Conservation (phyloP, 2,329 filamentous ascomycete genomes). For the Trichoderma polysporum region DNA sequence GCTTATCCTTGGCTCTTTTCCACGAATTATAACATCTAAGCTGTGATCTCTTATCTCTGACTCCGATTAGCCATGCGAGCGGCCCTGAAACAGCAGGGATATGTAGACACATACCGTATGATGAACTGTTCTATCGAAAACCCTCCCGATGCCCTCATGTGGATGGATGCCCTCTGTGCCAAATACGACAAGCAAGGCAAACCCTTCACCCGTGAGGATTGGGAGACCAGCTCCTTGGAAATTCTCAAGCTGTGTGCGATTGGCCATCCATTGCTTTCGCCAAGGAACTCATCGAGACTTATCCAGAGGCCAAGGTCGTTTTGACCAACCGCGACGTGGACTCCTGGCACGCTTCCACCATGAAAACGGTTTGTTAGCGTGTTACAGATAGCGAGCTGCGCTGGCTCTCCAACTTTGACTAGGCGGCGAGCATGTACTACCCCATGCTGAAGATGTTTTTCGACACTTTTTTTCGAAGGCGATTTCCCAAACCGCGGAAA, state of each 20-base stretch:
- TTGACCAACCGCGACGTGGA: constrained; percentile 66
- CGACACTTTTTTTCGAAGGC: constrained; percentile 56
- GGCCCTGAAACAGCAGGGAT: constrained; percentile 65
- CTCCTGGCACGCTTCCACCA: constrained; percentile 53
- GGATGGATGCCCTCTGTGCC: constrained; percentile 66
- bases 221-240: constrained; percentile 66
- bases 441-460: constrained; percentile 71
- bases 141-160: constrained; percentile 60
- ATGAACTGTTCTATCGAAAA: constrained; percentile 67
- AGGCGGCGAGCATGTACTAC: constrained; percentile 67
- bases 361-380: constrained; percentile 68
- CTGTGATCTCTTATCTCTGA: not conserved
- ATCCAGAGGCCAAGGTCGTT: constrained; percentile 71
- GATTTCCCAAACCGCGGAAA: constrained; percentile 32
- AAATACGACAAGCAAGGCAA: constrained; percentile 36
- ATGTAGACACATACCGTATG: constrained; percentile 71
- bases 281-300: constrained; percentile 68
- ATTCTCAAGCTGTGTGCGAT: constrained; percentile 67
- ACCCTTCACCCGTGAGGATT: constrained; percentile 63
- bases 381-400: constrained; percentile 59
- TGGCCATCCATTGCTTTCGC: constrained; percentile 65
- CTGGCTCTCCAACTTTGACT: constrained; percentile 46
- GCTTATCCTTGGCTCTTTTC: not conserved
- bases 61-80: constrained; percentile 55
- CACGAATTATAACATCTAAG: not conserved